Evolutionary conservation across 768 basidiomycete genomes (phyloP).

Genomic region (Rhizopogon vulgaris): DNA sequence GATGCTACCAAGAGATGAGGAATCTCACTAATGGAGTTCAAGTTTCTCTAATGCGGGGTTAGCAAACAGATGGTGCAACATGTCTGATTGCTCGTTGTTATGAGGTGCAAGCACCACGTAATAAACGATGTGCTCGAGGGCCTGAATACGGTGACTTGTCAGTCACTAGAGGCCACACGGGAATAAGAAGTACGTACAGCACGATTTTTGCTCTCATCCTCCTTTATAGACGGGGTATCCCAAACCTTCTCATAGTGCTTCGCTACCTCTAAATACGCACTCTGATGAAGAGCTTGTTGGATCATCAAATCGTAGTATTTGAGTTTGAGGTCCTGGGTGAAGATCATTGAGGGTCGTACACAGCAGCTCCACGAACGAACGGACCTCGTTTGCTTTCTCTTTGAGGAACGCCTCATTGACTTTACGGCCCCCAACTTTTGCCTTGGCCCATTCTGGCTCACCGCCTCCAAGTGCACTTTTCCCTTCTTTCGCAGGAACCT

Average conservation of each 20-base stretch:
- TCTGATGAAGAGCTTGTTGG: constrained; percentile 81
- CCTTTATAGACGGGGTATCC: constrained; percentile 93
- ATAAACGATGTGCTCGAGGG: constrained; percentile 91
- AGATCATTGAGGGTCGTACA: neutral
- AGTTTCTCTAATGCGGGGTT: constrained; percentile 78
- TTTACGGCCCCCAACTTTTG: constrained; percentile 86
- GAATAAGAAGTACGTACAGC: constrained; percentile 38
- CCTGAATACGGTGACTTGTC: constrained; percentile 37
- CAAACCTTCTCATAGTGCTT: constrained; percentile 96
- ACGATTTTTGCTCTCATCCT: constrained; percentile 68
- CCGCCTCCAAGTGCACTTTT: constrained; percentile 58
- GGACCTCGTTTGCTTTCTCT: constrained; percentile 81
- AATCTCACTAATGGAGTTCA: constrained; percentile 73
- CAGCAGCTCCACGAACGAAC: constrained; percentile 12
- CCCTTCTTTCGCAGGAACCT: constrained; percentile 50
- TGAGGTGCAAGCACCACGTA: constrained; percentile 92
- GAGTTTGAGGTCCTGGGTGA: constrained; percentile 83
- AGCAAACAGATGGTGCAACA: constrained; percentile 81
- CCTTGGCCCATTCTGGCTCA: constrained; percentile 90
- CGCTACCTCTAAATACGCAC: constrained; percentile 86
- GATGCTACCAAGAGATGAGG: neutral
- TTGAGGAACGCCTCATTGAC: constrained; percentile 92
- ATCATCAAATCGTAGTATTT: constrained; percentile 97
- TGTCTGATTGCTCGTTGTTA: constrained; percentile 95
- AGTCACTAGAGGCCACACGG: constrained; percentile 3